Percentiles rank a stretch among this genome's conserved stretches.
These are phyloP conservation scores for Boechera retrofracta DNA, from an alignment of 345 rosid species.

Conservation along the genomic window DNA sequence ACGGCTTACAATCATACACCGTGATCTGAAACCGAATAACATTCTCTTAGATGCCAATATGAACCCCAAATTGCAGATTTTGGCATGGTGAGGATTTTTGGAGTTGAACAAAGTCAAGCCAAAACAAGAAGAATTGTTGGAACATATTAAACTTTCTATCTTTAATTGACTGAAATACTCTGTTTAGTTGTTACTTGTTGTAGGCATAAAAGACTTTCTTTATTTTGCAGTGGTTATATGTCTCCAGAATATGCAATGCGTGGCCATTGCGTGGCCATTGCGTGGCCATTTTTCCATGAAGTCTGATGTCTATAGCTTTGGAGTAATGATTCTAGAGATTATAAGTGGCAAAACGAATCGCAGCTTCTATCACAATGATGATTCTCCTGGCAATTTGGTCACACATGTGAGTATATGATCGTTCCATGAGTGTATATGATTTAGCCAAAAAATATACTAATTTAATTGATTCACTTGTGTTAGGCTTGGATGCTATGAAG, in stretches of 20 bases:
- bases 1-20: slow-evolving; percentile 23
- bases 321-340: slow-evolving; percentile 16
- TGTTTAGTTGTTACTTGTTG: no score
- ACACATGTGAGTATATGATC: slow-evolving; percentile 46
- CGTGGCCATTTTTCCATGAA: no score
- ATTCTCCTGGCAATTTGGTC: not conserved
- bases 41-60: slow-evolving; percentile 33
- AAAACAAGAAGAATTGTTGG: slow-evolving; percentile 54
- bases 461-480: not conserved
- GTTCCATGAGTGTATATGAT: not conserved
- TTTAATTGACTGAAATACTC: no score
- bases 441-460: not conserved
- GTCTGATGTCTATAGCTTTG: slow-evolving; percentile 40
- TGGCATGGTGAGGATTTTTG: no score
- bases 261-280: no score
- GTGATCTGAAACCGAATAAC: slow-evolving; percentile 23
- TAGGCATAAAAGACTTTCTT: slow-evolving; percentile 22
- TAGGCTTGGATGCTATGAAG: slow-evolving; percentile 38
- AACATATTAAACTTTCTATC: slow-evolving; percentile 32
- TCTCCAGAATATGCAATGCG: no score
- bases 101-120: slow-evolving; percentile 40
- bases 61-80: no score
- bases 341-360: slow-evolving; percentile 26
- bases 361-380: slow-evolving; percentile 20
- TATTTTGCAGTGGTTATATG: no score